Percentiles rank a stretch among this genome's conserved stretches.
phyloP scores from a whole-genome alignment of 345 rosid species.

The Aegle marmelos region DNA sequence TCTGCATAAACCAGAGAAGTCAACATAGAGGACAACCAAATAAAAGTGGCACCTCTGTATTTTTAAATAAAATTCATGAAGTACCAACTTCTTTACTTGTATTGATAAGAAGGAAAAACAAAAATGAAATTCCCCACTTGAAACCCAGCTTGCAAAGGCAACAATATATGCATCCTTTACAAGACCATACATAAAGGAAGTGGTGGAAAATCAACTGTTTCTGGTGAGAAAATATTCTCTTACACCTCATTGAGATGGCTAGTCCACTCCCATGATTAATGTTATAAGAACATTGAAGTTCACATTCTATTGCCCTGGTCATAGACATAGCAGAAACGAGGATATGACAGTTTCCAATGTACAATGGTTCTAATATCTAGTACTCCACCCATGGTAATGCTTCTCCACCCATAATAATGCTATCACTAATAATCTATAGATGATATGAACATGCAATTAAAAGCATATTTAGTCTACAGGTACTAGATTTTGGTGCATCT shows the following conservation, averaged over 20 bases:
- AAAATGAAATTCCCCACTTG: neutral
- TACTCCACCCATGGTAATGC: neutral
- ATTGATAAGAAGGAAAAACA: neutral
- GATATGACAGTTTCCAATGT: neutral
- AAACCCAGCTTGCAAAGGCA: neutral
- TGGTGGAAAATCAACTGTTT: neutral
- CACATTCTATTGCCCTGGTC: neutral
- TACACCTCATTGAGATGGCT: neutral
- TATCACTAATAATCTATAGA: neutral
- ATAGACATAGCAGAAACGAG: neutral
- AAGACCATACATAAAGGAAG: neutral
- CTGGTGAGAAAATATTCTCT: neutral
- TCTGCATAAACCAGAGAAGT: slow-evolving; percentile 42
- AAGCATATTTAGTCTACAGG: neutral
- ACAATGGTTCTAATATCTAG: neutral
- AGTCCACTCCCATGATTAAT: neutral
- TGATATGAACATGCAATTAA: neutral
- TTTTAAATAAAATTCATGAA: neutral
- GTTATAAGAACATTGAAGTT: neutral
- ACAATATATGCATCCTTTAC: neutral
- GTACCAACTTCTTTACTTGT: neutral
- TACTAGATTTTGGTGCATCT: slow-evolving; percentile 5
- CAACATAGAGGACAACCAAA: neutral
- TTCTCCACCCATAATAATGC: neutral
- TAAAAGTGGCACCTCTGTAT: neutral